Evolutionary conservation across 345 rosid genomes (phyloP).

Genomic region (Rhizophora apiculata): DNA sequence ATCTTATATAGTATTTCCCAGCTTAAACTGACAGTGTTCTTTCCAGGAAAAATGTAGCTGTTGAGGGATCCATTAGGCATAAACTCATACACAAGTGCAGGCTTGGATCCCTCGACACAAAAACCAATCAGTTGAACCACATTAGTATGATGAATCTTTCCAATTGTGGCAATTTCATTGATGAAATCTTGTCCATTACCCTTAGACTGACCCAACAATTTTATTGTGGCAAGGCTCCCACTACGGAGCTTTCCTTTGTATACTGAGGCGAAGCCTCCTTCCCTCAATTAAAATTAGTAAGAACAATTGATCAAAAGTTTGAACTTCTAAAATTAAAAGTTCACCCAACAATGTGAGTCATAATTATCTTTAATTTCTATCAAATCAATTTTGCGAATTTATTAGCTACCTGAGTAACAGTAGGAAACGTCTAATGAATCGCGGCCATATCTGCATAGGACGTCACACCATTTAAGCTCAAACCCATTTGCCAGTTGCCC

Average conservation of each 20-base stretch:
- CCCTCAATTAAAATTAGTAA: neutral
- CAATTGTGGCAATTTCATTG: slow-evolving; percentile 16
- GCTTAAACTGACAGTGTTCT: neutral
- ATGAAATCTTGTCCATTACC: slow-evolving; percentile 10
- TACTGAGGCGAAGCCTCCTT: slow-evolving; percentile 13
- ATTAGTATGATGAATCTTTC: slow-evolving; percentile 8
- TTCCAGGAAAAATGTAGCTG: neutral
- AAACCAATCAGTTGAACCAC: slow-evolving; percentile 9
- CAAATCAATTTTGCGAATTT: too few species aligned
- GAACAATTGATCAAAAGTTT: too few species aligned
- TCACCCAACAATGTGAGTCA: too few species aligned
- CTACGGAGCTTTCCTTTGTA: slow-evolving; percentile 13
- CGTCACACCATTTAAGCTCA: slow-evolving; percentile 3
- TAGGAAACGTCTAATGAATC: too few species aligned
- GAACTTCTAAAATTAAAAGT: too few species aligned
- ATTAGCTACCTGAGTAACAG: too few species aligned
- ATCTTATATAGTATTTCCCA: neutral
- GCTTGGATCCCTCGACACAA: slow-evolving; percentile 6
- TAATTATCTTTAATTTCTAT: too few species aligned
- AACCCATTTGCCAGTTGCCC: slow-evolving; percentile 5
- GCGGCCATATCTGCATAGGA: too few species aligned
- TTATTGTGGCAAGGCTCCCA: slow-evolving; percentile 1
- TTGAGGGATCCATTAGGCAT: slow-evolving; percentile 17
- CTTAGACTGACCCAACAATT: neutral
- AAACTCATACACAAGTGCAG: slow-evolving; percentile 10